These are phyloP conservation scores for Zalaria obscura DNA, from an alignment of 2,329 filamentous ascomycete genomes.

Conservation along the genomic window DNA sequence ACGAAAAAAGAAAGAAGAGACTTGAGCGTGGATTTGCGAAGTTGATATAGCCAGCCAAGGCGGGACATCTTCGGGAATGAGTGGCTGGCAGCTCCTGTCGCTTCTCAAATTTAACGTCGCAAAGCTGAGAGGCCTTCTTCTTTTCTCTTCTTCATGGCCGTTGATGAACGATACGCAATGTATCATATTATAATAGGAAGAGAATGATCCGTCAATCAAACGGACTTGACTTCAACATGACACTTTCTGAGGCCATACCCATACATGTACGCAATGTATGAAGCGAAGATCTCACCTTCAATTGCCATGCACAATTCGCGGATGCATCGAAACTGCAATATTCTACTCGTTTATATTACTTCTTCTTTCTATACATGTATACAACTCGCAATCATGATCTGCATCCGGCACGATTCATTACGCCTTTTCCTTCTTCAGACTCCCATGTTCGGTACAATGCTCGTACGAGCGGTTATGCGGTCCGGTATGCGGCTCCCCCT, in stretches of 20 bases:
- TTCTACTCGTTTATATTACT: too few species aligned
- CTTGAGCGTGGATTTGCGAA: slow-evolving; percentile 1
- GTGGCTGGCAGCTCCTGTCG: not conserved
- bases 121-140: not conserved
- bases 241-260: slow-evolving; percentile 6
- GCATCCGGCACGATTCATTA: too few species aligned
- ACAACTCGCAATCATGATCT: too few species aligned
- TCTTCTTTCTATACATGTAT: too few species aligned
- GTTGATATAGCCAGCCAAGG: slow-evolving; percentile 2
- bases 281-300: too few species aligned
- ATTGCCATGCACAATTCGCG: too few species aligned
- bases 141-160: slow-evolving; percentile 4
- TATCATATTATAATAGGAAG: slow-evolving; percentile 8
- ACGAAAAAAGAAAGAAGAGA: slow-evolving; percentile 15
- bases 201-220: slow-evolving; percentile 6
- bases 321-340: too few species aligned
- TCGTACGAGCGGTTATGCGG: too few species aligned
- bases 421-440: too few species aligned
- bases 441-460: too few species aligned
- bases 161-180: slow-evolving; percentile 7
- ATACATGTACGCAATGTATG: too few species aligned
- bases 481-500: too few species aligned
- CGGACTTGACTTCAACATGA: slow-evolving; percentile 7
- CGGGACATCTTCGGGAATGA: not conserved
- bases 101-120: not conserved